Base-by-base conservation (phyloP, 306 rosid species). In the Mucuna pruriens region DNA sequence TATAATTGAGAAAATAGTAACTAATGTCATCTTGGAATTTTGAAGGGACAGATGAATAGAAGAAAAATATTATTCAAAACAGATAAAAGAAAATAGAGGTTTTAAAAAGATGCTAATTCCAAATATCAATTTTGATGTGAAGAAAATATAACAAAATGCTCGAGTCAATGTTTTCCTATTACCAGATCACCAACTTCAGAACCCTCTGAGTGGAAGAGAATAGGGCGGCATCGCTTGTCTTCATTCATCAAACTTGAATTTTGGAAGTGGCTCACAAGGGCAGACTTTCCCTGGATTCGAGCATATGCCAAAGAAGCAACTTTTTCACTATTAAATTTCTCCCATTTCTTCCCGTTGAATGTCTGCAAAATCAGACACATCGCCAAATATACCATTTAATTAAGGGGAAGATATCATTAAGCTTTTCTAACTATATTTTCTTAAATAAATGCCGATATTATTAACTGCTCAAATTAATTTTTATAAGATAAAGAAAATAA, bases 171-270 rank as follows among this genome's bases (percentile, higher is more conserved):
- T 74, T 74, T 66, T 26, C 60, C 51, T 26, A 61, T 34, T 80
- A 95, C 99, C 98, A 89, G 97, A 70, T 95, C 97, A 65, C 85
- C 87, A 20, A 85, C 85, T 66, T 95, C 98, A 81, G 90, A 88
- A 80, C 98, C 96, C 80, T 95, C 99, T 2, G 93, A 86, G 78
- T 92, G 97, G 84, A 95, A 95, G 46, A 95, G 90, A 82, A 95
- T 95, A 4, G 99, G 99, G 54, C 99, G 94, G 68, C 99, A 95
- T 49, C 98, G 94, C 89, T 93, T 95, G 68, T 95, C 99, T 86
- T 95, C 99, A 84, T 95, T 95, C 99, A 95, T 95, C 86, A 95
- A 89, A 86, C 99, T 95, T 45, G 99, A 95, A 84, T 95, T 95
- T 84, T 95, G 98, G 78, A 95, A 95, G 85, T 95, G 99, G 70